These are phyloP conservation scores for Datura wrightii DNA, from an alignment of 257 asterid genomes.

Conservation along the genomic window DNA sequence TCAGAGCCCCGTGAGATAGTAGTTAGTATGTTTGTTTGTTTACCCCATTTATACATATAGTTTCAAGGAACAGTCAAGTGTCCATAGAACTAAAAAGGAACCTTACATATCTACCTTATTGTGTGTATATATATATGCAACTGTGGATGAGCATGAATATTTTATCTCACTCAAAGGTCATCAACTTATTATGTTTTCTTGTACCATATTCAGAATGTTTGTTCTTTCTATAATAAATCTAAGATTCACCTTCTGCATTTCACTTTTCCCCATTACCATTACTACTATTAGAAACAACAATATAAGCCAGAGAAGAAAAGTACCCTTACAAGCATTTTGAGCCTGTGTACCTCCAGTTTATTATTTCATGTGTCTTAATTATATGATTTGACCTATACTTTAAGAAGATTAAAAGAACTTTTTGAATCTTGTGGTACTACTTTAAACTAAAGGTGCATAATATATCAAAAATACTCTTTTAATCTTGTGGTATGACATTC, in stretches of 20 bases:
- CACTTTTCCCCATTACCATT: background rate
- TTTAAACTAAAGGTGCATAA: constrained; percentile 1
- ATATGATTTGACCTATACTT: background rate
- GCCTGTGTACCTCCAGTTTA: background rate
- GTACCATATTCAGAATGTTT: constrained; percentile 1
- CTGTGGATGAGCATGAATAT: background rate
- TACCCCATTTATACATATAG: background rate
- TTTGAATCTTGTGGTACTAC: background rate
- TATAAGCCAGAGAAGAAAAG: background rate
- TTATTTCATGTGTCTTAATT: background rate
- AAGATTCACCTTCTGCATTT: constrained; percentile 20
- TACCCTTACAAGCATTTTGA: background rate
- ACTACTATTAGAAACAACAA: constrained; percentile 6
- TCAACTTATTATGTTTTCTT: background rate
- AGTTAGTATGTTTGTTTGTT: background rate
- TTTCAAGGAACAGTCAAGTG: background rate
- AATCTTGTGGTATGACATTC: too few species aligned
- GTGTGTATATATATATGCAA: background rate
- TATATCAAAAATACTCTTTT: background rate
- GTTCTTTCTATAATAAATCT: background rate
- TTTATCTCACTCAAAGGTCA: background rate
- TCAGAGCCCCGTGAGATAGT: background rate
- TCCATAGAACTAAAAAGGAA: background rate
- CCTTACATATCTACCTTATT: background rate
- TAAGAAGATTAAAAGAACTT: background rate